phyloP scores from a whole-genome alignment of 345 rosid species.

The Cardamine occulta region DNA sequence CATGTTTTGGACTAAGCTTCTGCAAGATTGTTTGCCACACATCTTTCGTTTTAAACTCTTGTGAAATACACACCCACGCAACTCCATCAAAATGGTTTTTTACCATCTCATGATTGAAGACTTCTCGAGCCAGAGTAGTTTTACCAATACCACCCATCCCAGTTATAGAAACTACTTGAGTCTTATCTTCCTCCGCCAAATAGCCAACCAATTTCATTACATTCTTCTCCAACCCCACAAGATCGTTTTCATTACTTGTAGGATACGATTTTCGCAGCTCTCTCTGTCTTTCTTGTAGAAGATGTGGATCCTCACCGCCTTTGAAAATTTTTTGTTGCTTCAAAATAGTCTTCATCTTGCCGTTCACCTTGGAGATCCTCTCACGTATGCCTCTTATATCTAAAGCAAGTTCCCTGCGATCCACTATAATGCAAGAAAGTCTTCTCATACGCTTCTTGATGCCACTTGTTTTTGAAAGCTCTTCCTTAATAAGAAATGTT shows the following conservation, averaged over 20 bases:
- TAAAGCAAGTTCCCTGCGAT: background rate
- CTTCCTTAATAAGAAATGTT: slow-evolving; percentile 27
- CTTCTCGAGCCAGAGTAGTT: slow-evolving; percentile 49
- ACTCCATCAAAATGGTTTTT: slow-evolving; percentile 32
- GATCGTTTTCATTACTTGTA: slow-evolving; percentile 23
- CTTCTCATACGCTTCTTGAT: background rate
- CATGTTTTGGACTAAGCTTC: background rate
- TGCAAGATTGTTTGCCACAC: slow-evolving; percentile 43
- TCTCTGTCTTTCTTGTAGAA: slow-evolving; percentile 19
- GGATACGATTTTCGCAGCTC: slow-evolving; percentile 32
- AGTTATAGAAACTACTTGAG: slow-evolving; percentile 39
- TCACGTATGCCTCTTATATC: slow-evolving; percentile 16
- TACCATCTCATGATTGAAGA: slow-evolving; percentile 28
- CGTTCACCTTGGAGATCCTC: slow-evolving; percentile 36
- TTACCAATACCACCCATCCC: slow-evolving; percentile 72
- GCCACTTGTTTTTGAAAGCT: background rate
- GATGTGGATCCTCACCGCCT: background rate
- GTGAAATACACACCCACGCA: slow-evolving; percentile 53
- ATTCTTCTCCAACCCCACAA: slow-evolving; percentile 50
- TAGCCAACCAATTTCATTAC: slow-evolving; percentile 20
- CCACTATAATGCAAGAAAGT: background rate
- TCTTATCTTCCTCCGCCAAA: slow-evolving; percentile 9
- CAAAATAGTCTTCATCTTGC: slow-evolving; percentile 39
- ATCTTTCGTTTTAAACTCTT: slow-evolving; percentile 31
- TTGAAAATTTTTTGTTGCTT: background rate